Conservation (phyloP, 2,329 filamentous ascomycete genomes). For the Colletotrichum viniferum region DNA sequence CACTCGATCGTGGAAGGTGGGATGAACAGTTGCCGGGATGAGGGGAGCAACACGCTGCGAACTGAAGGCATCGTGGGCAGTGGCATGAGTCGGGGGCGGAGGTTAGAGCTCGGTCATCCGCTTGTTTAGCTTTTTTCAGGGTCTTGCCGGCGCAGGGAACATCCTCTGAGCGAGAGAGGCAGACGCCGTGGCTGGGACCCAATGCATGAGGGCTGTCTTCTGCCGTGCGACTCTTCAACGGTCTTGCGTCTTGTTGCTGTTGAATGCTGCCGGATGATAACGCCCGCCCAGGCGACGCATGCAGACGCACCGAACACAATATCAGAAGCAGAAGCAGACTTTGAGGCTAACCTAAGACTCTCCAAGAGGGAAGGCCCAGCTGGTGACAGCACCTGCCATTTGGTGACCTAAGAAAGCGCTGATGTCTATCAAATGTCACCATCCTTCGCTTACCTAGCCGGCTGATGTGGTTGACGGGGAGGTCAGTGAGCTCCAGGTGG, state of each 20-base stretch:
- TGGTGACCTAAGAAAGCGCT: neutral
- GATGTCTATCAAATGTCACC: conserved; percentile 11
- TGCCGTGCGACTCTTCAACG: neutral
- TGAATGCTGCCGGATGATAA: neutral
- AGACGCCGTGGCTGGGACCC: neutral
- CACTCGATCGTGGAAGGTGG: neutral
- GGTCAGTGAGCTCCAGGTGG: neutral
- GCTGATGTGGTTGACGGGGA: neutral
- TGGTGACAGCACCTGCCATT: conserved; percentile 2
- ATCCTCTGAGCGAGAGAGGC: neutral
- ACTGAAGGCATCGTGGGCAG: neutral
- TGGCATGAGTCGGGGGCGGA: neutral
- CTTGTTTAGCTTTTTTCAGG: conserved; percentile 6
- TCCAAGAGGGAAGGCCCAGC: neutral
- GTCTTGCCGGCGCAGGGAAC: conserved; percentile 9
- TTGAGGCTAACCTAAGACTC: neutral
- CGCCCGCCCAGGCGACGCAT: neutral
- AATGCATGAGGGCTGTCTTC: neutral
- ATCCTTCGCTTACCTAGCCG: conserved; percentile 1
- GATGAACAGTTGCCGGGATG: neutral
- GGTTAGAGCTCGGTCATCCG: conserved; percentile 7
- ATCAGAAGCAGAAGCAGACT: neutral
- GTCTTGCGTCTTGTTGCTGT: neutral
- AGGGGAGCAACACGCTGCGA: neutral
- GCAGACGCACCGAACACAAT: neutral